Evolutionary conservation across 331 rosid genomes (phyloP).

Genomic region (Stylosanthes scabra): DNA sequence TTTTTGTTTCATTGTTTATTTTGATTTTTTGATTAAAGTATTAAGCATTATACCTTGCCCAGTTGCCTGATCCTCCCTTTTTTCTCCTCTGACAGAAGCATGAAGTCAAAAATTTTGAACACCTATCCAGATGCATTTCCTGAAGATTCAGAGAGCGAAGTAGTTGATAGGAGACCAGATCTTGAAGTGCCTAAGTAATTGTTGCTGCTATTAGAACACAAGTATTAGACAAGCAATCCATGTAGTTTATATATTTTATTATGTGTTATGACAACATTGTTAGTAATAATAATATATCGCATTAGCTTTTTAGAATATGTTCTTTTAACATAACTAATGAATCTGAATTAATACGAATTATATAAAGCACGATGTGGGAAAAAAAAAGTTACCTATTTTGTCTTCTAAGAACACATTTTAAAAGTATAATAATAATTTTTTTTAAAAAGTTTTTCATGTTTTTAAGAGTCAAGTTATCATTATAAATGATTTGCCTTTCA

Average conservation of each 20-base stretch:
- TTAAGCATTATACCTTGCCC: slow-evolving; percentile 16
- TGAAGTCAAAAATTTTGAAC: slow-evolving; percentile 77
- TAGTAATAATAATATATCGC: no score
- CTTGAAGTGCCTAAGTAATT: slow-evolving; percentile 75
- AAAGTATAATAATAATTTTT: no score
- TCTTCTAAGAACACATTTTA: no score
- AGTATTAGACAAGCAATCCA: slow-evolving; percentile 12
- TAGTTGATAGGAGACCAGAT: slow-evolving; percentile 80
- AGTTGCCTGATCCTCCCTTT: slow-evolving; percentile 13
- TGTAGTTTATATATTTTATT: not conserved
- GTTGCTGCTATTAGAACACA: slow-evolving; percentile 12
- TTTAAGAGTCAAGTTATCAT: no score
- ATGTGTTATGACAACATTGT: no score
- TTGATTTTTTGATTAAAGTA: not conserved
- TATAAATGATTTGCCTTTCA: no score
- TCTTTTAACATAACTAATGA: no score
- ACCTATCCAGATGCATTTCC: slow-evolving; percentile 86
- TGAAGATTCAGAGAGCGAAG: slow-evolving; percentile 55
- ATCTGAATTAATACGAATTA: no score
- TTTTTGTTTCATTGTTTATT: not conserved
- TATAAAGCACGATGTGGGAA: no score
- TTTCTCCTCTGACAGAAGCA: slow-evolving; percentile 55
- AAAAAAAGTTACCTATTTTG: no score
- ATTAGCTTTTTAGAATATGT: no score
- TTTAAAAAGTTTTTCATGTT: no score